Evolutionary conservation across 78 protist species (phyloP).

Genomic region (Dictyostelium capitatum): DNA sequence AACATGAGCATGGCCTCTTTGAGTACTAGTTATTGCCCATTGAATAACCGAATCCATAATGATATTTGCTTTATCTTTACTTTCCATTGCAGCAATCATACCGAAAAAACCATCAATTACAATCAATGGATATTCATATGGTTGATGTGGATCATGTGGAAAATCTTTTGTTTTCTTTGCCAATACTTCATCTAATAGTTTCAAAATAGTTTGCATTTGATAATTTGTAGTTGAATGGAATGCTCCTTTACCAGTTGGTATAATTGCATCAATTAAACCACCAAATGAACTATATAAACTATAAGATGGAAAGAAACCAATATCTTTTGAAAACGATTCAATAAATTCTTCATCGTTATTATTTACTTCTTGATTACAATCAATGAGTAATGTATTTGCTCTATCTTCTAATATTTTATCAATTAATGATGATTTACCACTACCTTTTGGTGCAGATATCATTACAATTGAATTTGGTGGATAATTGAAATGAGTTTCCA

Average conservation of each 20-base stretch:
- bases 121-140: conserved; percentile 61
- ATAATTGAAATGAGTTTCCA: conserved; percentile 65
- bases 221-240: conserved; percentile 52
- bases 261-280: conserved; percentile 49
- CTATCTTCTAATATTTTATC: conserved; percentile 34
- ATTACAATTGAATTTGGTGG: conserved; percentile 63
- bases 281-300: conserved; percentile 15
- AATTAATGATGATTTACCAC: conserved; percentile 58
- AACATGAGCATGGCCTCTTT: conserved; percentile 65
- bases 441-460: conserved; percentile 73
- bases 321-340: conserved; percentile 39
- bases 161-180: neutral
- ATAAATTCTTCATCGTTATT: conserved; percentile 66
- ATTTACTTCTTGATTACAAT: conserved; percentile 74
- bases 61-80: conserved; percentile 71
- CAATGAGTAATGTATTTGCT: conserved; percentile 39
- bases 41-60: conserved; percentile 68
- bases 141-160: conserved; percentile 58
- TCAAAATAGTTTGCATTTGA: conserved; percentile 52
- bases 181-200: conserved; percentile 31
- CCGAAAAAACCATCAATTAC: conserved; percentile 80
- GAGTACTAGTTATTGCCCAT: conserved; percentile 70
- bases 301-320: conserved; percentile 74
- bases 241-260: conserved; percentile 65
- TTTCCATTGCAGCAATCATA: conserved; percentile 74